Percentiles rank a stretch among this genome's conserved stretches.
Conservation (phyloP, 768 basidiomycete species). For the Stropharia rugosoannulata region DNA sequence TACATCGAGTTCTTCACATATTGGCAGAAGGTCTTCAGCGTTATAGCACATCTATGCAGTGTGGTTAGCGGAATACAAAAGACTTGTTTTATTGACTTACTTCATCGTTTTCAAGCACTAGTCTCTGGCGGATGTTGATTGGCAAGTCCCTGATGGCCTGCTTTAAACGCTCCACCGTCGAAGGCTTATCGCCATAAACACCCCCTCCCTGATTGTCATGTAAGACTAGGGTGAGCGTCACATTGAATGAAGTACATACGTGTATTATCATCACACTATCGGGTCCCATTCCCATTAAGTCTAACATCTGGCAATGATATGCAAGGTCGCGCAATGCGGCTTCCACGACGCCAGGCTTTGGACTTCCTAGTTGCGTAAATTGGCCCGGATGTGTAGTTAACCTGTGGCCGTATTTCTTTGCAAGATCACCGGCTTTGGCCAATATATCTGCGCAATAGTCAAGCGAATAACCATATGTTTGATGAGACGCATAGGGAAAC, state of each 20-base stretch:
- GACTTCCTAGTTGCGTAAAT: conserved; percentile 81
- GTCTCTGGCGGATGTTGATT: conserved; percentile 61
- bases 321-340: conserved; percentile 77
- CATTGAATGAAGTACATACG: conserved; percentile 32
- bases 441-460: conserved; percentile 64
- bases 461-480: conserved; percentile 76
- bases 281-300: conserved; percentile 76
- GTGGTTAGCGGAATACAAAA: neutral
- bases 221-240: neutral
- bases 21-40: conserved; percentile 82
- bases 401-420: conserved; percentile 70
- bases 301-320: conserved; percentile 89
- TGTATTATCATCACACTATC: conserved; percentile 91
- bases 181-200: conserved; percentile 76
- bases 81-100: conserved; percentile 31
- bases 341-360: conserved; percentile 69
- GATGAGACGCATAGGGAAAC: conserved; percentile 91
- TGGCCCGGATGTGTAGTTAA: conserved; percentile 90
- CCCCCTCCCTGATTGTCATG: conserved; percentile 60
- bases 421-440: conserved; percentile 60
- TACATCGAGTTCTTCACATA: conserved; percentile 82
- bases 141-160: conserved; percentile 63
- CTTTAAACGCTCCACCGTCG: conserved; percentile 72
- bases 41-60: conserved; percentile 70
- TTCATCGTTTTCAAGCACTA: conserved; percentile 96